phyloP scores from a whole-genome alignment of 2,329 filamentous ascomycete genomes.

The Cercospora sp. region DNA sequence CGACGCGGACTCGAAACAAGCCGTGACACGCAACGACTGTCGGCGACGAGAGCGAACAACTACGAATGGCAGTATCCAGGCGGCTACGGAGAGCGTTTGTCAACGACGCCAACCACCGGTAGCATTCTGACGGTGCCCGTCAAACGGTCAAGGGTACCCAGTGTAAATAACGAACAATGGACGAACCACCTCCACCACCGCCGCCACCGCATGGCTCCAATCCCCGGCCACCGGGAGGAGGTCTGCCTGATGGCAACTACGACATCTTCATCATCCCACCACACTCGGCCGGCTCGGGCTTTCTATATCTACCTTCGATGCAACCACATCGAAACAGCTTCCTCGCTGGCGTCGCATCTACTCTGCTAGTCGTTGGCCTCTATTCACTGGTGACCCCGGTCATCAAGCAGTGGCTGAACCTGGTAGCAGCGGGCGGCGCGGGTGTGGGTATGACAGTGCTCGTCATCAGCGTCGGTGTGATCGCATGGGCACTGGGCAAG shows the following conservation, averaged over 20 bases:
- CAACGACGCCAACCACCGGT: slow-evolving; percentile 4
- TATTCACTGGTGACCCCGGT: slow-evolving; percentile 72
- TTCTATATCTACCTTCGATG: slow-evolving; percentile 90
- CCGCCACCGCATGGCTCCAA: slow-evolving; percentile 83
- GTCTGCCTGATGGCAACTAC: slow-evolving; percentile 84
- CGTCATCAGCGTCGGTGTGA: slow-evolving; percentile 70
- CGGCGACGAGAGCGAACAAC: not conserved
- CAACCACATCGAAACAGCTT: slow-evolving; percentile 87
- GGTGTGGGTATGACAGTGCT: slow-evolving; percentile 72
- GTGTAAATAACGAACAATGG: slow-evolving; percentile 23
- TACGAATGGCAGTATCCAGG: slow-evolving; percentile 8
- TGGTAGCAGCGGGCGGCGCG: slow-evolving; percentile 66
- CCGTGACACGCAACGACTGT: not conserved
- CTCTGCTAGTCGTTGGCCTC: slow-evolving; percentile 70
- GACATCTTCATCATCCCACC: slow-evolving; percentile 97
- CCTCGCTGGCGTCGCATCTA: slow-evolving; percentile 77
- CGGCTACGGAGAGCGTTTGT: slow-evolving; percentile 7
- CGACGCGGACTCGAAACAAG: not conserved
- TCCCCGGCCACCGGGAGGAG: slow-evolving; percentile 63
- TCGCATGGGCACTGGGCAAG: slow-evolving; percentile 74
- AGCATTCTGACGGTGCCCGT: slow-evolving; percentile 1
- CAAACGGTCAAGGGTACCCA: slow-evolving; percentile 12
- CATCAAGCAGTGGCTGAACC: slow-evolving; percentile 70
- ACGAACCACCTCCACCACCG: slow-evolving; percentile 66
- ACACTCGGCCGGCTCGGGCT: slow-evolving; percentile 83